Percentiles rank a stretch among this genome's conserved stretches.
These are phyloP conservation scores for Boletus fagicola DNA, from an alignment of 768 basidiomycete genomes.

Conservation along the genomic window DNA sequence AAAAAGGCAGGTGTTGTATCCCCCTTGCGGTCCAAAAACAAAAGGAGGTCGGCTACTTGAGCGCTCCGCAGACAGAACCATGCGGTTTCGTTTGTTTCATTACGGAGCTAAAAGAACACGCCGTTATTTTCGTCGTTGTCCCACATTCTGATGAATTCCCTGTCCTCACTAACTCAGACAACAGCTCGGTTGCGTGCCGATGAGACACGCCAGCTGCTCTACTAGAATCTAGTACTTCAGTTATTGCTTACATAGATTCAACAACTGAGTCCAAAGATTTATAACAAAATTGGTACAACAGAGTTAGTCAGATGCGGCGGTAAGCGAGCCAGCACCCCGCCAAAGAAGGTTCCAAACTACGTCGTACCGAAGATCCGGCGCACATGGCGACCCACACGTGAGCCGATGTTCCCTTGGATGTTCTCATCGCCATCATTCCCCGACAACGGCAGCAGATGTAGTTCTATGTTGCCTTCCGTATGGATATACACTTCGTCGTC, in stretches of 20 bases:
- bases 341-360: conserved; percentile 2
- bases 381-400: conserved; percentile 30
- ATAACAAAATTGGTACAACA: conserved; percentile 1
- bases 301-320: not conserved
- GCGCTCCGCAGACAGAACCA: conserved; percentile 1
- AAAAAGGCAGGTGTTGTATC: conserved; percentile 34
- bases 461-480: conserved; percentile 23
- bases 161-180: not conserved
- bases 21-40: conserved; percentile 24
- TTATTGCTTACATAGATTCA: not conserved
- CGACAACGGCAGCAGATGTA: conserved; percentile 19
- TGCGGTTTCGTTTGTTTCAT: conserved; percentile 12
- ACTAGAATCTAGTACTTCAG: too few species aligned
- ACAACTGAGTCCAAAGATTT: not conserved
- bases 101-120: conserved; percentile 16
- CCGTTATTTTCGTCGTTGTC: conserved; percentile 2
- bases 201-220: not conserved
- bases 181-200: conserved; percentile 13
- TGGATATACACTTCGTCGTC: conserved; percentile 33
- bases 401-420: conserved; percentile 12
- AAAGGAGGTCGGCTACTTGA: conserved; percentile 19
- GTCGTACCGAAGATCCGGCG: conserved; percentile 25
- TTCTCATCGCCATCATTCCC: conserved; percentile 9
- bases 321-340: conserved; percentile 20
- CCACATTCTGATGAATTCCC: not conserved